These are phyloP conservation scores for Apophysomyces ossiformis DNA, from an alignment of 371 early-diverging fungal genomes.

Conservation along the genomic window DNA sequence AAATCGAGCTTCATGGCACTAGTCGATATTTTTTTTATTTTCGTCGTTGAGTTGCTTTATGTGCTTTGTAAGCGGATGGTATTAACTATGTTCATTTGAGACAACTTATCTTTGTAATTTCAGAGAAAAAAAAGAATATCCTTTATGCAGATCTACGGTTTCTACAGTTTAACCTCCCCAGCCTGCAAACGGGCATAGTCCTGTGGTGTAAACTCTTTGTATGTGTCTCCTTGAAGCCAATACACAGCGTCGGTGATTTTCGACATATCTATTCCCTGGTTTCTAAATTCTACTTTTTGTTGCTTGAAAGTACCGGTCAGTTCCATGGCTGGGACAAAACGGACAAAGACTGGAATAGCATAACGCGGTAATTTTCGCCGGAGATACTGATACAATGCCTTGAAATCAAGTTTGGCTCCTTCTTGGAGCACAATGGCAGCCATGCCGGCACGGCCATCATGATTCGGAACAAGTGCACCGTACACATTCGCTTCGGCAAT, in stretches of 20 bases:
- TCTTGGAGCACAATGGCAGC: slow-evolving; percentile 51
- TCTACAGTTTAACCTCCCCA: background rate
- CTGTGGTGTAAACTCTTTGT: background rate
- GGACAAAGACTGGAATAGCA: slow-evolving; percentile 65
- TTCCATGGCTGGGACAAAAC: slow-evolving; percentile 52
- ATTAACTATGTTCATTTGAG: no score
- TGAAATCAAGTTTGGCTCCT: slow-evolving; percentile 31
- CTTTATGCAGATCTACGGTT: no score
- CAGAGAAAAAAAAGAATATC: no score
- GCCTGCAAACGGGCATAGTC: background rate
- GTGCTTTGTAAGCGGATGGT: no score
- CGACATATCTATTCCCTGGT: slow-evolving; percentile 49
- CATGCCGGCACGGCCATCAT: slow-evolving; percentile 77
- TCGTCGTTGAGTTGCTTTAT: no score
- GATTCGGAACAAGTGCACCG: slow-evolving; percentile 52
- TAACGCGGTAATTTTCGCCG: slow-evolving; percentile 58
- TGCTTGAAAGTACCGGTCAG: slow-evolving; percentile 64
- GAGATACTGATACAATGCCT: slow-evolving; percentile 37
- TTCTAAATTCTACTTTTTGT: slow-evolving; percentile 52
- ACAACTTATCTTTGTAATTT: no score
- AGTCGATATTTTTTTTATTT: no score
- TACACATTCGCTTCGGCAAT: slow-evolving; percentile 60
- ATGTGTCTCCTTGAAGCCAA: background rate
- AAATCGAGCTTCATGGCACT: no score
- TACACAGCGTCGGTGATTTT: slow-evolving; percentile 22